Conservation (phyloP, 1,139 yeast genomes). For the Pichia norvegensis region DNA sequence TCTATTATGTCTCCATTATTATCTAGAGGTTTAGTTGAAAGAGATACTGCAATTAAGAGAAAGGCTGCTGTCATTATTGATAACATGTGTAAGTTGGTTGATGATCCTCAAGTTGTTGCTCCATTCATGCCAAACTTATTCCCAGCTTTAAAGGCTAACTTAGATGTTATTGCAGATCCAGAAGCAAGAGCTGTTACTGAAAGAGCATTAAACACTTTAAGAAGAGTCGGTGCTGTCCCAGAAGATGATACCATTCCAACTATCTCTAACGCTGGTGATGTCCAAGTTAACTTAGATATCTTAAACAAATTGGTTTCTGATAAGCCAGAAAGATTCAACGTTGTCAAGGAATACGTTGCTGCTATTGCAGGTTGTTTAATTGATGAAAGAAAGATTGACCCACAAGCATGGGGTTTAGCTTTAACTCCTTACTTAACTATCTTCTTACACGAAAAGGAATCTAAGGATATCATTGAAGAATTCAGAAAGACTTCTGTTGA, state of each 20-base stretch:
- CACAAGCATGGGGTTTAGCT: conserved; percentile 82
- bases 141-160: conserved; percentile 93
- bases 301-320: conserved; percentile 64
- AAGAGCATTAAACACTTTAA: conserved; percentile 94
- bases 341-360: conserved; percentile 76
- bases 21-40: conserved; percentile 99
- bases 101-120: conserved; percentile 99
- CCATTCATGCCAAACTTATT: conserved; percentile 93
- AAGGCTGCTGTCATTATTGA: conserved; percentile 98
- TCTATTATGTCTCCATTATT: conserved; percentile 99
- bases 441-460: conserved; percentile 88
- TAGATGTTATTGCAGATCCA: conserved; percentile 96
- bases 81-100: conserved; percentile 99
- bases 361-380: conserved; percentile 98
- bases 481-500: conserved; percentile 95
- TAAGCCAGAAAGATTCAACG: conserved; percentile 70
- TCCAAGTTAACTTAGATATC: conserved; percentile 75
- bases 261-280: conserved; percentile 97
- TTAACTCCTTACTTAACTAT: conserved; percentile 92
- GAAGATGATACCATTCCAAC: conserved; percentile 87
- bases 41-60: conserved; percentile 99
- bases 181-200: conserved; percentile 98
- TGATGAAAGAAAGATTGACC: conserved; percentile 95
- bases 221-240: conserved; percentile 97
- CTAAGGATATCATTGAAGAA: conserved; percentile 85